These are phyloP conservation scores for Graphilbum sp. DNA, from an alignment of 2,329 filamentous ascomycete species.

Conservation along the genomic window DNA sequence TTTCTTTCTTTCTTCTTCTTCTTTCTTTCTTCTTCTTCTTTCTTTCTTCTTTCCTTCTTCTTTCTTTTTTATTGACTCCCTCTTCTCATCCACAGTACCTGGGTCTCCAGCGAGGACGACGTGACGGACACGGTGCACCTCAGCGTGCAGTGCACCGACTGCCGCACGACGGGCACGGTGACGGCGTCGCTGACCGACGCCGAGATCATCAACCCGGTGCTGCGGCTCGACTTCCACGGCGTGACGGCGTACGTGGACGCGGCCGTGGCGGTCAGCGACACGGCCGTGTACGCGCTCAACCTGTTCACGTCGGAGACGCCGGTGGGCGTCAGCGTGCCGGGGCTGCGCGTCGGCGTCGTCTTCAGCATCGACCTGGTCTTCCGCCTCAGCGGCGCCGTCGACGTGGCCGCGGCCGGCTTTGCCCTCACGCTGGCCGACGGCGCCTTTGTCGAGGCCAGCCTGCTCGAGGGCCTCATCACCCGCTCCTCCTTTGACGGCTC, in stretches of 20 bases:
- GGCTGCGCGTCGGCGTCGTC: slow-evolving; percentile 27
- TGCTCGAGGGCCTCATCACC: slow-evolving; percentile 26
- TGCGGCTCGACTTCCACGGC: slow-evolving; percentile 28
- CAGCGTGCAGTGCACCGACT: slow-evolving; percentile 25
- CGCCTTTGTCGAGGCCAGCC: slow-evolving; percentile 22
- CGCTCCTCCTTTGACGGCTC: slow-evolving; percentile 26
- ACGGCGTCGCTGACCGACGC: slow-evolving; percentile 22
- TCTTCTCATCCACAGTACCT: slow-evolving; percentile 4
- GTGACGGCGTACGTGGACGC: slow-evolving; percentile 36
- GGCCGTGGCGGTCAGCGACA: slow-evolving; percentile 25
- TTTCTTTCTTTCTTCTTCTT: too few relatives aligned
- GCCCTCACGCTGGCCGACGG: slow-evolving; percentile 33
- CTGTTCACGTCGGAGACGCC: slow-evolving; percentile 28
- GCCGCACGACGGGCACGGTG: slow-evolving; percentile 33
- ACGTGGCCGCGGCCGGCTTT: slow-evolving; percentile 31
- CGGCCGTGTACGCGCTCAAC: slow-evolving; percentile 32
- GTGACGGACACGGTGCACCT: slow-evolving; percentile 11
- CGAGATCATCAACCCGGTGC: slow-evolving; percentile 21
- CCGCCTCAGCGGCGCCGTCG: slow-evolving; percentile 28
- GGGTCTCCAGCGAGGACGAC: slow-evolving; percentile 1
- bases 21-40: too few relatives aligned
- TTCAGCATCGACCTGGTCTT: slow-evolving; percentile 36
- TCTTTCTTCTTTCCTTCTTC: too few relatives aligned
- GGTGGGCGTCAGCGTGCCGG: slow-evolving; percentile 24
- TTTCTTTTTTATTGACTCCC: too few relatives aligned